Evolutionary conservation across 2,329 filamentous ascomycete genomes (phyloP).

Genomic region (Talaromyces marneffei): DNA sequence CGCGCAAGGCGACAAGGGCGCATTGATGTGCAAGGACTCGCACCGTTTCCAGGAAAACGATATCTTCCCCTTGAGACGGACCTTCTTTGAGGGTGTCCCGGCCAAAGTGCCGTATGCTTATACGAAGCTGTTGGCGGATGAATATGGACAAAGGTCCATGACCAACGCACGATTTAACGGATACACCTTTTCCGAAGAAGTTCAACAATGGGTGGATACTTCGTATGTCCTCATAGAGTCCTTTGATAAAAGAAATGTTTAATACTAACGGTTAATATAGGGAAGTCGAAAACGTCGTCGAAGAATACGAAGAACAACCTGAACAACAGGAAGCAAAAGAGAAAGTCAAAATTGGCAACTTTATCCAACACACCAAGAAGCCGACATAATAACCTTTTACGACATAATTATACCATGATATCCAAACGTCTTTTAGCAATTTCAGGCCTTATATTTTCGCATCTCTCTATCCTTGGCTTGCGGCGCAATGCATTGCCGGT

Average conservation of each 20-base stretch:
- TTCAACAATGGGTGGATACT: neutral
- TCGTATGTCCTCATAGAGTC: neutral
- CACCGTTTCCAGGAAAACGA: conserved; percentile 50
- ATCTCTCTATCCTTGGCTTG: neutral
- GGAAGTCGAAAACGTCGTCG: neutral
- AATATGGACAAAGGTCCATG: conserved; percentile 50
- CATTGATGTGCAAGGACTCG: conserved; percentile 53
- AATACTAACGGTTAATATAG: neutral
- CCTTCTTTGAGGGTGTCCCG: conserved; percentile 48
- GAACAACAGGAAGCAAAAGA: neutral
- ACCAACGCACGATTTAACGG: conserved; percentile 42
- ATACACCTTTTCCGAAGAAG: conserved; percentile 19
- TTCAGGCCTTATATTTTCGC: neutral
- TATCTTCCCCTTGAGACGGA: conserved; percentile 54
- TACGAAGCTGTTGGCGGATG: conserved; percentile 47
- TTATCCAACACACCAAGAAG: neutral
- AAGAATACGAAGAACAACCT: neutral
- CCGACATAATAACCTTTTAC: neutral
- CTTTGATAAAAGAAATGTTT: neutral
- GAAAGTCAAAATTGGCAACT: neutral
- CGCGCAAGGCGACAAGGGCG: conserved; percentile 34
- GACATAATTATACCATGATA: neutral
- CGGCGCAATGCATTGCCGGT: conserved; percentile 1
- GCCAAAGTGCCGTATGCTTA: conserved; percentile 55
- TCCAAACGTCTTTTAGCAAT: neutral